Evolutionary conservation across 148 eudicot genomes (phyloP), one percentile per base, ranked within the genome.

Genomic region (Agrostemma githago): DNA sequence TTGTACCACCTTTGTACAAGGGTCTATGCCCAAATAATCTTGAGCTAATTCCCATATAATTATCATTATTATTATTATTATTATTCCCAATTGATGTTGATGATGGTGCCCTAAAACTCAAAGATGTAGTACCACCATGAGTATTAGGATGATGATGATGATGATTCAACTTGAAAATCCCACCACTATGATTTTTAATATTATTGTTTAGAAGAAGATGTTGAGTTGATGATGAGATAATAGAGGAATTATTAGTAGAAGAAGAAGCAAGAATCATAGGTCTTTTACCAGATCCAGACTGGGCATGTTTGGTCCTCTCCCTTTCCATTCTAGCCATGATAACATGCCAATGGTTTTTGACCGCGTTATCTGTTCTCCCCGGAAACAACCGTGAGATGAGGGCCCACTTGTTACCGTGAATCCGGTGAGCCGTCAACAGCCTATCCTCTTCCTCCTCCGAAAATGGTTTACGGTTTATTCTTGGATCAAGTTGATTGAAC

Each of bases 381-480:
- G 98, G 98, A 26, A 92, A 90, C 61, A 90, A 79, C 64, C 98
- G 78, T 2, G 98, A 92, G 34, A 92, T 92, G 6, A 90, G 84
- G 37, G 96, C 96, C 98, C 98, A 92, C 79, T 90, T 92, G 78
- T 92, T 92, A 5, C 98, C 98, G 66, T 92, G 98, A 39, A 92
- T 74, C 26, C 91, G 87, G 69, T 92, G 98, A 21, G 98, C 96
- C 63, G 91, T 86, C 19, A 90, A 79, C 0, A 92, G 89, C 73
- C 85, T 82, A 69, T 87, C 89, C 71, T 92, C 97, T 70, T 92
- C 97, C 20, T 88, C 96, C 80, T 90, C 97, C 2, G 90, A 79
- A 79, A 92, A 92, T n/a, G 96, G 97, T 63, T 85, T 88, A 66
- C 97, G 72, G 76, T 92, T 90, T 20, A 92, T 90, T 86, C 97